Base-by-base conservation (phyloP, 495 filamentous ascomycete species). In the Neurospora sp. region DNA sequence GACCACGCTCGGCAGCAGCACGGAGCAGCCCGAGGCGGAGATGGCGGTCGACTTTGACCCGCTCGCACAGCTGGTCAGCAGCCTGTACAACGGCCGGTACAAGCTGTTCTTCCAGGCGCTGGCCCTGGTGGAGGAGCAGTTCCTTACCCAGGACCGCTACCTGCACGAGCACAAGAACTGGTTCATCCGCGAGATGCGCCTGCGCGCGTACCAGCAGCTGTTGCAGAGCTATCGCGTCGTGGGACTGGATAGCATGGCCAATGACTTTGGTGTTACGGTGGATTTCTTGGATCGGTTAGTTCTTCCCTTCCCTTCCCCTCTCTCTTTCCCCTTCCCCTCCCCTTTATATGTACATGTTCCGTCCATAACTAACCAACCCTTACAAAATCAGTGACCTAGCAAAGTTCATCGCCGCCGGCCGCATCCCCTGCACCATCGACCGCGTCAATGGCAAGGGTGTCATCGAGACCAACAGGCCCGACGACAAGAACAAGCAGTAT, bases 401-500 rank as follows among this genome's bases (percentile, higher is more conserved):
- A 80, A 97, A 94, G 81, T 99, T 98, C 84, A 99, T 99, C 78
- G 95, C 96, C 9, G 93, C 90, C 75, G 93, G 94, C 83, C 91
- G 96, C 78, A 92, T 99, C 77, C 89, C 94, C 16, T 98, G 95
- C 86, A 97, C 93, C 38, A 98, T 99, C 77, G 96, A 99, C 85
- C 93, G 96, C 69, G 96, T 99, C 74, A 83, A 85, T 0, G 86
- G 87, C 74, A 94, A 96, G 76, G 95, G 94, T 44, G 92, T 98
- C 79, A 98, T 99, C 78, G 96, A 98, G 86, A 99, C 95, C 37
- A 97, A 97, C 83, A 87, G 96, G 70, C 94, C 96, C 5, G 96
- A 98, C 79, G 94, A 97, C 82, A 98, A 98, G 89, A 97, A 98
- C 86, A 97, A 96, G 86, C 96, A 99, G 83, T 99, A 98, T 81